Base-by-base conservation (phyloP, 2,329 filamentous ascomycete genomes). In the Aquanectria penicillioides region DNA sequence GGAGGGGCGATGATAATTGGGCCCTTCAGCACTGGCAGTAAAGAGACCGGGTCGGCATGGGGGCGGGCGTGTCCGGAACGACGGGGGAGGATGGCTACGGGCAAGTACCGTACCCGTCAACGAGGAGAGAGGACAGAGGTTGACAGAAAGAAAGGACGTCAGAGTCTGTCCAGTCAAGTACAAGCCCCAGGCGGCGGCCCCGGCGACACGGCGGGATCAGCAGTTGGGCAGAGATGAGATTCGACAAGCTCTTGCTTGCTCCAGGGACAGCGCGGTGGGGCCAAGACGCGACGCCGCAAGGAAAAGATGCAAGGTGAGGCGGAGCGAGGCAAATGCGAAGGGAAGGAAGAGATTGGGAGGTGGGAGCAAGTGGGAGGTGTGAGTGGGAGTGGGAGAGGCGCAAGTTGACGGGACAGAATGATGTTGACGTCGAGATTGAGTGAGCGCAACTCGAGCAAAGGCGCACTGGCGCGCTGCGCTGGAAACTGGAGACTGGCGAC, bases 11-110 rank as follows among this genome's bases (percentile, higher is more conserved):
- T 61, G 65, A 65, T 69, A 68, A 71, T 68, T 72, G 71, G 71
- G 68, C 64, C 69, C 67, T 70, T 67, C 57, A 70, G 65, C 59
- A 67, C 49, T 65, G 63, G 64, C 63, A 65, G 69, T 70, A 60
- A 60, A 70, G 65, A 67, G 65, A 65, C 66, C 53, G 52, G 66
- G 58, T 64, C 51, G 46, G 69, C 66, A 71, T 71, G 70, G 70
- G 70, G 69, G 67, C 64, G 67, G 70, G 68, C 57, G 67, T 69
- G 68, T 67, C 69, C 68, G 58, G 69, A 71, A 69, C 61, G 60
- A 70, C 65, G 69, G 57, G 68, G 66, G 68, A 71, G 50, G 68
- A 69, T 70, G 69, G 60, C 64, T 66, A 69, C 53, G 64, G 38
- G 38, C 38, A 68, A 67, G 67, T 67, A 66, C 68, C 57, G 61